Evolutionary conservation across 164 flowering plant genomes (phyloP).

Genomic region (Brasenia schreberi): DNA sequence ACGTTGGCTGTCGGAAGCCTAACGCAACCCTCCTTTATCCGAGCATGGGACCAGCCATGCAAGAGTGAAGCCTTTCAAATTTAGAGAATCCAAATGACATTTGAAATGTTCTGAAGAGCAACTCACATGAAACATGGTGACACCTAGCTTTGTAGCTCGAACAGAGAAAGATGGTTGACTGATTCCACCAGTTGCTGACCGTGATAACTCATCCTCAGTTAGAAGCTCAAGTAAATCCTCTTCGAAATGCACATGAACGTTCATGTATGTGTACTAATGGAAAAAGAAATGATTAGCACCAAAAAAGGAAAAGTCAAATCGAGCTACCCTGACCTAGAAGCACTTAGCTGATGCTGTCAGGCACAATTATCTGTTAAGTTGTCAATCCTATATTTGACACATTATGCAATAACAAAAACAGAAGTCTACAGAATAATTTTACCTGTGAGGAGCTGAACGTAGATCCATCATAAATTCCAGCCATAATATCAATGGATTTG

Average conservation of each 20-base stretch:
- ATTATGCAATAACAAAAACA: no score
- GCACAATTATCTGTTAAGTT: slow-evolving; percentile 2
- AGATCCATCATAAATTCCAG: slow-evolving; percentile 58
- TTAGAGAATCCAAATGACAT: no score
- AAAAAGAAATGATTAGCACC: neutral
- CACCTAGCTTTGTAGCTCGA: slow-evolving; percentile 44
- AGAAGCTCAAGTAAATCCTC: slow-evolving; percentile 47
- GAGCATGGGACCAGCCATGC: no score
- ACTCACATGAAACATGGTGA: slow-evolving; percentile 70
- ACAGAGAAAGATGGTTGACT: slow-evolving; percentile 34
- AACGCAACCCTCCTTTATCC: no score
- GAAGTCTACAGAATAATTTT: no score
- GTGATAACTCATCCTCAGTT: slow-evolving; percentile 18
- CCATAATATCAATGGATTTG: slow-evolving; percentile 36
- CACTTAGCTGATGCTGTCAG: no score
- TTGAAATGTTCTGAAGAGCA: neutral
- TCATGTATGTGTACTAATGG: slow-evolving; percentile 58
- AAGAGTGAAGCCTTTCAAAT: no score
- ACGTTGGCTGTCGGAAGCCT: no score
- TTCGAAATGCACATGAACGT: slow-evolving; percentile 58
- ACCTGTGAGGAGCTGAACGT: slow-evolving; percentile 81
- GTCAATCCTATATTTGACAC: no score
- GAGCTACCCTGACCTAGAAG: neutral
- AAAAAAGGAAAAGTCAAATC: neutral
- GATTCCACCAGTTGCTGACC: slow-evolving; percentile 16